phyloP scores from a whole-genome alignment of 768 basidiomycete species.

The Podaxis sp. region DNA sequence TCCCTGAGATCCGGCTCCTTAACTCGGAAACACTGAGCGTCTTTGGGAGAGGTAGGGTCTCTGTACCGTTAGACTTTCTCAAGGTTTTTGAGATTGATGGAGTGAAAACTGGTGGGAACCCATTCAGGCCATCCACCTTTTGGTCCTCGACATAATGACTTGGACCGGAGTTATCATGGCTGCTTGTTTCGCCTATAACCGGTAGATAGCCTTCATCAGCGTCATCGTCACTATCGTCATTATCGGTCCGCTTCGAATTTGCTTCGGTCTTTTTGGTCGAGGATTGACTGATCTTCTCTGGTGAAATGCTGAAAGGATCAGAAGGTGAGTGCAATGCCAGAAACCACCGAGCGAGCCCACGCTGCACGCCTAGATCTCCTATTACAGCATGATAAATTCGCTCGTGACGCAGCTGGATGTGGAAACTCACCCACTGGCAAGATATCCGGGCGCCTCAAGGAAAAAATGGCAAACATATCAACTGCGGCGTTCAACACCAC shows the following conservation, averaged over 20 bases:
- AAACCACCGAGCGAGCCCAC: constrained; percentile 69
- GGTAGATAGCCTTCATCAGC: constrained; percentile 35
- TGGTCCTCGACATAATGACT: constrained; percentile 1
- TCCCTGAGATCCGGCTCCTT: constrained; percentile 61
- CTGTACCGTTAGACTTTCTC: constrained; percentile 31
- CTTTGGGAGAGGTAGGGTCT: constrained; percentile 47
- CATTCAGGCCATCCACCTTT: constrained; percentile 23
- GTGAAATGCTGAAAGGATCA: constrained; percentile 47
- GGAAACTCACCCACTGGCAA: constrained; percentile 42
- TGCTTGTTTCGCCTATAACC: constrained; percentile 16
- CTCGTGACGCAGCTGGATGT: not conserved
- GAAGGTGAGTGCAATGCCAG: constrained; percentile 58
- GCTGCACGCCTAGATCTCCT: constrained; percentile 87
- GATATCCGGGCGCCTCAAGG: constrained; percentile 80
- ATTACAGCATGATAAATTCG: constrained; percentile 13
- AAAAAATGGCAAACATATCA: constrained; percentile 94
- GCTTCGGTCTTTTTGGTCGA: constrained; percentile 15
- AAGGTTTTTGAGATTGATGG: constrained; percentile 63
- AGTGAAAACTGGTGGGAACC: constrained; percentile 60
- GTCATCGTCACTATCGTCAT: constrained; percentile 19
- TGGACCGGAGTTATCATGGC: constrained; percentile 16
- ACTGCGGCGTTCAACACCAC: constrained; percentile 38
- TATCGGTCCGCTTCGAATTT: constrained; percentile 2
- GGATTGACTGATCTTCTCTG: constrained; percentile 41
- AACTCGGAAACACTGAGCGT: constrained; percentile 58